These are phyloP conservation scores for Capsicum chinense DNA, from an alignment of 257 asterid genomes.

Conservation along the genomic window DNA sequence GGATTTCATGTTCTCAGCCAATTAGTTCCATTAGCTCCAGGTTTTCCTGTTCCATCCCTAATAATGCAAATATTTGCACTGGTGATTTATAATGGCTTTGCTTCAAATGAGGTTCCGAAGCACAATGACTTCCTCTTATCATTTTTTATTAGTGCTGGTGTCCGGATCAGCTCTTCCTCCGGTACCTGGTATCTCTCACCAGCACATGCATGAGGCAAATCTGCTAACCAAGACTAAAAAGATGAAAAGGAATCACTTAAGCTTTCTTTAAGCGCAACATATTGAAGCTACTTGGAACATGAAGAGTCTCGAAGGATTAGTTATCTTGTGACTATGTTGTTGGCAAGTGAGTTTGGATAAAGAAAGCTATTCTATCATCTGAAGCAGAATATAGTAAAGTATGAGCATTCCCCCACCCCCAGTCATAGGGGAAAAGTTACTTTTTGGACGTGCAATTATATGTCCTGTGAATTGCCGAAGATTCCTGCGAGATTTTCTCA, in stretches of 20 bases:
- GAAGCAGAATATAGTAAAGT: too few species aligned
- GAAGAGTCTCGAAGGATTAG: not conserved
- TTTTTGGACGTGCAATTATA: too few species aligned
- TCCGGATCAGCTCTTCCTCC: not conserved
- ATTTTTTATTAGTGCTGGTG: not conserved
- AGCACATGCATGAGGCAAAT: not conserved
- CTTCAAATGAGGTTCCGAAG: not conserved
- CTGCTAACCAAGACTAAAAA: not conserved
- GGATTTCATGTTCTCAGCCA: not conserved
- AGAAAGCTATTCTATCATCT: too few species aligned
- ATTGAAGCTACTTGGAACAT: not conserved
- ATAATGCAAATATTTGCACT: not conserved
- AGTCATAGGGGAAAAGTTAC: too few species aligned
- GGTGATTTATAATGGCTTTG: not conserved
- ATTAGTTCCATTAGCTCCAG: not conserved
- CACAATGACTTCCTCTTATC: not conserved
- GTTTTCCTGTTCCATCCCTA: too few species aligned
- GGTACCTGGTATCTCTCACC: too few species aligned
- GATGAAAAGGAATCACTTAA: not conserved
- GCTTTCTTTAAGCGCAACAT: not conserved
- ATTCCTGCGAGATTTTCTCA: too few species aligned
- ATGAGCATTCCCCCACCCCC: too few species aligned
- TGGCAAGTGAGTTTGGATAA: not conserved
- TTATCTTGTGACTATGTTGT: not conserved
- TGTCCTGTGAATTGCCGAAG: too few species aligned